Evolutionary conservation across 495 filamentous ascomycete species (phyloP).

Genomic region (Apodospora peruviana): DNA sequence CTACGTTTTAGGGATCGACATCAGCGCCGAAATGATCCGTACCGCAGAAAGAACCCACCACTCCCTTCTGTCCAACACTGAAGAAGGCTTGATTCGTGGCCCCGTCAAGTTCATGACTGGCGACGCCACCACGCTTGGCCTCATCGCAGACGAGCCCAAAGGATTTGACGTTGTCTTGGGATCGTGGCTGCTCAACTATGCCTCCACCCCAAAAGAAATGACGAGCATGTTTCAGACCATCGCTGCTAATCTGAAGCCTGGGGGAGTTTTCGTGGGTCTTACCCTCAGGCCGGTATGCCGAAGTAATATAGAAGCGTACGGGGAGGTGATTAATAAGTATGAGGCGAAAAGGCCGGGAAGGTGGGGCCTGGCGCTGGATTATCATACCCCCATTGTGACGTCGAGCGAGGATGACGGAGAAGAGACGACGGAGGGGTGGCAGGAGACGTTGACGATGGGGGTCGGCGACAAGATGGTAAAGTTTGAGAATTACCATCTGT

Average conservation of each 20-base stretch:
- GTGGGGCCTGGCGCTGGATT: too few relatives aligned
- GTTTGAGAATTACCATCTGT: constrained; percentile 19
- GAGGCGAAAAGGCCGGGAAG: neutral
- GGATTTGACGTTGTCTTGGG: constrained; percentile 35
- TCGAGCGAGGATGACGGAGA: neutral
- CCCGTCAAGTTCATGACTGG: constrained; percentile 1
- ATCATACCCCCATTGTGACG: too few relatives aligned
- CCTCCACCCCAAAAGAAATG: constrained; percentile 19
- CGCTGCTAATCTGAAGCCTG: constrained; percentile 26
- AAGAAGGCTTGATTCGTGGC: neutral
- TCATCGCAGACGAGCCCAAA: constrained; percentile 14
- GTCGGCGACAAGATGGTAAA: neutral
- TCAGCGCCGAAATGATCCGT: constrained; percentile 26
- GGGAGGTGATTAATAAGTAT: neutral
- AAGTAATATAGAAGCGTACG: constrained; percentile 7
- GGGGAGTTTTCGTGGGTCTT: constrained; percentile 29
- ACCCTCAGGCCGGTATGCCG: constrained; percentile 13
- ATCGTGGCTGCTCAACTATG: constrained; percentile 37
- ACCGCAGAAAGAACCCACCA: constrained; percentile 12
- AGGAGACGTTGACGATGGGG: too few relatives aligned
- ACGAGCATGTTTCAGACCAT: constrained; percentile 29
- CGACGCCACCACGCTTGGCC: constrained; percentile 4
- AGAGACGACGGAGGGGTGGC: neutral
- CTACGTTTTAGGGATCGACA: constrained; percentile 29
- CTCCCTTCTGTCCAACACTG: neutral